phyloP scores from a whole-genome alignment of 2,329 filamentous ascomycete species.

The Alternaria solani region DNA sequence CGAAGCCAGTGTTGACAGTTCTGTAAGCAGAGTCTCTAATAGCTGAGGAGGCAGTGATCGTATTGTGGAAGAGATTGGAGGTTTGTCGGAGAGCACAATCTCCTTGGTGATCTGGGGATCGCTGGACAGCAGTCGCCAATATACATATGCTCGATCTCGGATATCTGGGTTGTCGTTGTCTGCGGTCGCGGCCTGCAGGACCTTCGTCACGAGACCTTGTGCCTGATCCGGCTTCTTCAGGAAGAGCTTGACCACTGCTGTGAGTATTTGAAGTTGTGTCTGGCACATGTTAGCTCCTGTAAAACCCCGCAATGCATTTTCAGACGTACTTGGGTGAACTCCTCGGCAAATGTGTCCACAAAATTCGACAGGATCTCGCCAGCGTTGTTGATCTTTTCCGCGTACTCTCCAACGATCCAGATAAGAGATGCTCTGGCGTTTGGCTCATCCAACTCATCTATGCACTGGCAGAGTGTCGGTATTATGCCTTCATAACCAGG shows the following conservation, averaged over 20 bases:
- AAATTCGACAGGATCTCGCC: constrained; percentile 91
- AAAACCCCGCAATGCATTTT: not conserved
- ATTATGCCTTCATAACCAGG: constrained; percentile 98
- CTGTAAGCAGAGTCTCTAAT: constrained; percentile 86
- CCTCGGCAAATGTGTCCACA: constrained; percentile 92
- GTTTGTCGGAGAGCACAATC: constrained; percentile 92
- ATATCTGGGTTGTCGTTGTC: constrained; percentile 99
- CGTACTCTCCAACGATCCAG: constrained; percentile 99
- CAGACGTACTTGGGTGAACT: constrained; percentile 83
- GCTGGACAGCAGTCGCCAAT: constrained; percentile 94
- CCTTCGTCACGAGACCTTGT: constrained; percentile 90
- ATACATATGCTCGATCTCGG: constrained; percentile 94
- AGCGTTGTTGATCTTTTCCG: constrained; percentile 99
- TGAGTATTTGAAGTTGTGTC: constrained; percentile 98
- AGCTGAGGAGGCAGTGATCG: constrained; percentile 83
- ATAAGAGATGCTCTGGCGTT: constrained; percentile 89
- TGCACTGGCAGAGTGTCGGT: constrained; percentile 92
- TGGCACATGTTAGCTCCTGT: constrained; percentile 55
- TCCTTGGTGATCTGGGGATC: constrained; percentile 92
- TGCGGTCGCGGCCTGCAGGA: constrained; percentile 88
- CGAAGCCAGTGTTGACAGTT: constrained; percentile 93
- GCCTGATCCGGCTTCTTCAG: constrained; percentile 94
- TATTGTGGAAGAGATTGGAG: constrained; percentile 93
- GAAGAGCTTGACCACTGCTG: constrained; percentile 96
- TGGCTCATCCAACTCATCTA: constrained; percentile 95